Base-by-base conservation (phyloP, 306 rosid genomes). In the Cucumis cinereus region DNA sequence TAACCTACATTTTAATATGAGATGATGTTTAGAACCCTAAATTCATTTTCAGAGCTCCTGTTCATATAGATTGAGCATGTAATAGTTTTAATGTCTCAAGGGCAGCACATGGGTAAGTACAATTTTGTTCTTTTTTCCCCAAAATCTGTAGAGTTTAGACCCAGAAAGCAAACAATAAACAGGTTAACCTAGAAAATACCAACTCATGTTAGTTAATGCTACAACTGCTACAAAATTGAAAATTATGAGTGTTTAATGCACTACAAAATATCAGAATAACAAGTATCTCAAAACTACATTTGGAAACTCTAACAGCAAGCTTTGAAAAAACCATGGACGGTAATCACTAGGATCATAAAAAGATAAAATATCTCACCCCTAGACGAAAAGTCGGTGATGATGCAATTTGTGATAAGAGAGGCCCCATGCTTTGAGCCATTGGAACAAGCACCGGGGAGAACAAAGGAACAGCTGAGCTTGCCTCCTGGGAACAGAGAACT, bases 381-480 rank as follows among this genome's bases (percentile, higher is more conserved):
- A 88, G 87, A 69, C 97, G 97, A 19, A 94, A 64, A 56, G 99
- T 90, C 69, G 93, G 95, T 67, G 99, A 94, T 71, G 96, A 85
- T 81, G 90, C 91, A 76, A 94, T 86, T 83, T 94, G 97, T 57
- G 99, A 85, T 78, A 94, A 84, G 83, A 94, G 88, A 15, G 99
- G 99, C 79, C 96, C 99, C 60, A 94, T 68, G 85, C 89, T 88
- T 84, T 94, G 99, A 78, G 97, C 98, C 84, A 94, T 78, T 58
- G 99, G 99, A 64, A 92, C 89, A 68, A 94, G 77, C 83, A 94
- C 96, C 4, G 99, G 99, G 53, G 99, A 94, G 88, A 90, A 92
- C 79, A 94, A 85, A 76, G 99, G 98, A 77, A 94, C 75, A 74
- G 99, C 89, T 14, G 89, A 84, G 87, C 98, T 89, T 61, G 99